A percentile compares a stretch with the other conserved stretches of the same genome.
phyloP scores from a whole-genome alignment of 1,284 basidiomycete species.

The Lentinus polychrous region DNA sequence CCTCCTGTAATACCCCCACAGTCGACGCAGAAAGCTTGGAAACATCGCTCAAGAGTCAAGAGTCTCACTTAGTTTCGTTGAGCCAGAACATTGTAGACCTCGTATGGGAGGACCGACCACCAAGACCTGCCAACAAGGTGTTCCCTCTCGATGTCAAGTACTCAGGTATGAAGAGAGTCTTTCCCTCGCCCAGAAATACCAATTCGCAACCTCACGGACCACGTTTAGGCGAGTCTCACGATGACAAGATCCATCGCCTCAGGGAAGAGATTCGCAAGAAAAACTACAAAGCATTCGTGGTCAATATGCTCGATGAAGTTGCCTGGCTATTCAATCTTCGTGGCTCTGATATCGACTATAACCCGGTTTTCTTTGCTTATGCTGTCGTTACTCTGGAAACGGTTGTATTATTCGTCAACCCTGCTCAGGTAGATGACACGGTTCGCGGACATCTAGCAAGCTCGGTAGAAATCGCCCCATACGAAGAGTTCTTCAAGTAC shows the following conservation, averaged over 20 bases:
- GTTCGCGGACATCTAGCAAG: conserved; percentile 54
- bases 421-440: conserved; percentile 51
- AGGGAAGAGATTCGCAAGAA: conserved; percentile 62
- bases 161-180: conserved; percentile 36
- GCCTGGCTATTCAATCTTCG: conserved; percentile 95
- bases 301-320: conserved; percentile 83
- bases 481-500: conserved; percentile 61
- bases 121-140: conserved; percentile 64
- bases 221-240: conserved; percentile 50
- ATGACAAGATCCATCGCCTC: conserved; percentile 62
- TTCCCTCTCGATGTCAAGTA: conserved; percentile 69
- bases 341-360: conserved; percentile 89
- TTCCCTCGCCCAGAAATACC: background rate
- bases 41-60: conserved; percentile 42
- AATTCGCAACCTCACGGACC: background rate
- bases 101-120: conserved; percentile 75
- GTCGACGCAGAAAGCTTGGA: conserved; percentile 54
- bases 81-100: conserved; percentile 74
- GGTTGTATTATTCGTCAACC: conserved; percentile 72
- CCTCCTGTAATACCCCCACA: conserved; percentile 19
- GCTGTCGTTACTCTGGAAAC: conserved; percentile 70
- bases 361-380: conserved; percentile 97
- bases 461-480: conserved; percentile 65
- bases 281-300: conserved; percentile 62
- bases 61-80: conserved; percentile 60